Evolutionary conservation across 164 flowering plant species (phyloP).

Genomic region (Chloranthus sessilifolius): DNA sequence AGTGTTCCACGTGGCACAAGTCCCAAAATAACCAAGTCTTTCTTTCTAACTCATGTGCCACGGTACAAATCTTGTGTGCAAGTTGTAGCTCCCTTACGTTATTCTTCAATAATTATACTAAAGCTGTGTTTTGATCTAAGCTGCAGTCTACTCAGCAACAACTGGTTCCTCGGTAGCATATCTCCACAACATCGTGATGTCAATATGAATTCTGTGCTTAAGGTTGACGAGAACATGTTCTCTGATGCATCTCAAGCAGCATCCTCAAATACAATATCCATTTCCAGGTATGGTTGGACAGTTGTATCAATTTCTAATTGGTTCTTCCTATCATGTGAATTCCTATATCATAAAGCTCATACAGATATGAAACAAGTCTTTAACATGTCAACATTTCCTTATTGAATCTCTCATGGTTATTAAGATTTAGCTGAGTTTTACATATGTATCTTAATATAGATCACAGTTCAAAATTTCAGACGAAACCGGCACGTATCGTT

Average conservation of each 20-base stretch:
- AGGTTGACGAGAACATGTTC: conserved; percentile 29
- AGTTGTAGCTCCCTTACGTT: conserved; percentile 3
- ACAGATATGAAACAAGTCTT: not conserved
- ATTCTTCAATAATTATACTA: not conserved
- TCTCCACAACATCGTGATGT: conserved; percentile 39
- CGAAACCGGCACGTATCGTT: no score
- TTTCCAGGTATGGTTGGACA: conserved; percentile 28
- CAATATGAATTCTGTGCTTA: conserved; percentile 33
- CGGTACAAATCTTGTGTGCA: no score
- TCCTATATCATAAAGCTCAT: not conserved
- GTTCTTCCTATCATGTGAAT: not conserved
- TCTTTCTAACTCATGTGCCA: no score
- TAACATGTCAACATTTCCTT: no score
- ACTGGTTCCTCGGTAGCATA: conserved; percentile 29
- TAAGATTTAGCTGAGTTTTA: not conserved
- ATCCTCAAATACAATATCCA: conserved; percentile 19
- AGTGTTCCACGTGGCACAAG: no score
- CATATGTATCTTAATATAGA: no score
- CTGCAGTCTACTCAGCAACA: conserved; percentile 53
- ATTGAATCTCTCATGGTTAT: not conserved
- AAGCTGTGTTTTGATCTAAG: not conserved
- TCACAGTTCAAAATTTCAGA: no score
- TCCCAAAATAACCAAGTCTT: no score
- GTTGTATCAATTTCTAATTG: no score
- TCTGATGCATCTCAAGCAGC: conserved; percentile 12